phyloP scores from a whole-genome alignment of 2,329 filamentous ascomycete species.

The Apiospora rasikravindrae region DNA sequence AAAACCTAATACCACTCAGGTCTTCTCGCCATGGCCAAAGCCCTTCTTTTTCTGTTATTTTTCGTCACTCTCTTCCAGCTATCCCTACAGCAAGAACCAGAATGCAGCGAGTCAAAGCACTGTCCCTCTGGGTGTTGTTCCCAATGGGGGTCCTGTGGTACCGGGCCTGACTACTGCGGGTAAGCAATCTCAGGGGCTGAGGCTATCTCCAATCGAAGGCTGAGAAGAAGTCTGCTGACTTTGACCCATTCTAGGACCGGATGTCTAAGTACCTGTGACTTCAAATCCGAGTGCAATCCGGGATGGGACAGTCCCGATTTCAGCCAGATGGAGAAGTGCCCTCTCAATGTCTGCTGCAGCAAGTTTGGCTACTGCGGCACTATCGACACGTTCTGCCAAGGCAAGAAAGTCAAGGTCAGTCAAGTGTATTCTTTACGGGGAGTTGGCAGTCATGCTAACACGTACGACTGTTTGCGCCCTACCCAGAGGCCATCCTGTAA shows the following conservation, averaged over 20 bases:
- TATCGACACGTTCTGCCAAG: slow-evolving; percentile 25
- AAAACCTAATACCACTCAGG: no score
- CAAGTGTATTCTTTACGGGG: slow-evolving; percentile 18
- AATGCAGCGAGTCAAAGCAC: slow-evolving; percentile 19
- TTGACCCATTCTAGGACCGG: slow-evolving; percentile 25
- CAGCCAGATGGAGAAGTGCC: slow-evolving; percentile 28
- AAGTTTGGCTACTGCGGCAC: slow-evolving; percentile 35
- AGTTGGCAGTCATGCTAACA: background rate
- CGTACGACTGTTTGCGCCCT: slow-evolving; percentile 18
- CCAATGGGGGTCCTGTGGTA: slow-evolving; percentile 24
- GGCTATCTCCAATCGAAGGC: background rate
- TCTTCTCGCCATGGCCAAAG: background rate
- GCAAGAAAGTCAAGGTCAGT: slow-evolving; percentile 18
- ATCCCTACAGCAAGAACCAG: slow-evolving; percentile 12
- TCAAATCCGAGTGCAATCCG: slow-evolving; percentile 31
- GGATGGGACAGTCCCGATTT: slow-evolving; percentile 30
- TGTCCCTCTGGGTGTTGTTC: slow-evolving; percentile 23
- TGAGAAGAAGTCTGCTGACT: background rate
- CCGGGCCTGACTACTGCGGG: slow-evolving; percentile 25
- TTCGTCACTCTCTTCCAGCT: background rate
- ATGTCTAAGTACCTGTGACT: slow-evolving; percentile 28
- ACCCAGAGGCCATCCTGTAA: slow-evolving; percentile 22
- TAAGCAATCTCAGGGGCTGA: background rate
- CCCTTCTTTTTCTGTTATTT: background rate
- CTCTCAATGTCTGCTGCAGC: slow-evolving; percentile 38